Conservation (phyloP, 1,139 yeast species). For the Casaregolazyma suthepensis region DNA sequence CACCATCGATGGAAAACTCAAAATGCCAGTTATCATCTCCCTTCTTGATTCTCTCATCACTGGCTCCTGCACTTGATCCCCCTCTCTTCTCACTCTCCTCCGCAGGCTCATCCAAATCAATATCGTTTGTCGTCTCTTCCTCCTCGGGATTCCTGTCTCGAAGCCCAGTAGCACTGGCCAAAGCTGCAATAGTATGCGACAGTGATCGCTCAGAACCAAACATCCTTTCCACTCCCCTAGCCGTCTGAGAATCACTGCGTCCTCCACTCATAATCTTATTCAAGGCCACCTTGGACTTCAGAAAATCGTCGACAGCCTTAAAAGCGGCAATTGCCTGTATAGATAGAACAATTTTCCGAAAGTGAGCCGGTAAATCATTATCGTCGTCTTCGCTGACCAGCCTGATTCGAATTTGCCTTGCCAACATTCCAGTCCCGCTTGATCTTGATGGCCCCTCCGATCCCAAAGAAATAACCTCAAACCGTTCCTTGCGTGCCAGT, state of each 20-base stretch:
- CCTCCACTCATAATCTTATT: constrained; percentile 11
- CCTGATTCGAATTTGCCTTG: constrained; percentile 62
- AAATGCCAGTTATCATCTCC: constrained; percentile 38
- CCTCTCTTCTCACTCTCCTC: constrained; percentile 16
- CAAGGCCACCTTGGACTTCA: constrained; percentile 23
- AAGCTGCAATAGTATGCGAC: constrained; percentile 16
- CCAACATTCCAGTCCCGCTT: constrained; percentile 53
- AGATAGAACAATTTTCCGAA: constrained; percentile 37
- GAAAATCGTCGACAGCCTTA: constrained; percentile 59
- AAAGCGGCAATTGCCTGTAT: constrained; percentile 92
- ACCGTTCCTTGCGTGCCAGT: constrained; percentile 66
- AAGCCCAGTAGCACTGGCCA: constrained; percentile 16
- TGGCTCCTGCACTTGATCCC: constrained; percentile 8
- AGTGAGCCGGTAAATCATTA: constrained; percentile 20
- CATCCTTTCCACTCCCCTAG: constrained; percentile 6
- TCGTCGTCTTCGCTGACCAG: constrained; percentile 36
- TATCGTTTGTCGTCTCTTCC: constrained; percentile 5
- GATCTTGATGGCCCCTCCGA: constrained; percentile 17
- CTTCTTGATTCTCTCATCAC: not conserved
- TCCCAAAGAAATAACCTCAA: constrained; percentile 51
- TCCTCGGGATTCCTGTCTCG: constrained; percentile 1
- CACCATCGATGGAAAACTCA: constrained; percentile 60
- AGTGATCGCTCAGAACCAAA: constrained; percentile 7
- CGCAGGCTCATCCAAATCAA: constrained; percentile 11
- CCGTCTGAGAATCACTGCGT: constrained; percentile 6